Conservation (phyloP, 2,329 filamentous ascomycete species). For the Pyrenophora tritici-repentis region DNA sequence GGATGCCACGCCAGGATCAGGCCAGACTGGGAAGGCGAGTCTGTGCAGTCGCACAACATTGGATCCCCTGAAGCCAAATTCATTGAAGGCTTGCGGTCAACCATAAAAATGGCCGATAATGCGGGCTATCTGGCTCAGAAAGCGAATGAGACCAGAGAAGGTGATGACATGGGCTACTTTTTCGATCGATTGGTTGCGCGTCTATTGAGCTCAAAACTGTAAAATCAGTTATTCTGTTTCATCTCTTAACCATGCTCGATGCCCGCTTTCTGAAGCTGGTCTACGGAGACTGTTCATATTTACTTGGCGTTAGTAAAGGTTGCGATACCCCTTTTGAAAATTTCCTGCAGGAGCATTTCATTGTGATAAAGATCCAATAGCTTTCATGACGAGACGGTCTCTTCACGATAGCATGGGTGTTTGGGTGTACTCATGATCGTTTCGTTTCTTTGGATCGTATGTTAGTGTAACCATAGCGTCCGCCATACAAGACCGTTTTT, state of each 20-base stretch:
- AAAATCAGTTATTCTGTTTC: not conserved
- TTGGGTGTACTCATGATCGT: not conserved
- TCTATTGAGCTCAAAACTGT: constrained; percentile 31
- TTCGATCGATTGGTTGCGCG: constrained; percentile 47
- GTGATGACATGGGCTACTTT: constrained; percentile 43
- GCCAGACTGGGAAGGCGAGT: constrained; percentile 38
- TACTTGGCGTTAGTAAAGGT: not conserved
- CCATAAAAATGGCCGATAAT: constrained; percentile 20
- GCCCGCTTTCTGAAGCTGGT: not conserved
- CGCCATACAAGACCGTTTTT: not conserved
- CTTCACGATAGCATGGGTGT: not conserved
- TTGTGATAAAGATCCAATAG: not conserved
- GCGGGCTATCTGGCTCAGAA: constrained; percentile 32
- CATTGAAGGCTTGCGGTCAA: constrained; percentile 36
- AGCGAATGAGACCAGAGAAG: constrained; percentile 21
- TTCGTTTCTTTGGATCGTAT: not conserved
- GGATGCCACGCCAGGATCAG: constrained; percentile 39
- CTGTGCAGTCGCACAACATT: not conserved
- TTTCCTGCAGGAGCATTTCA: not conserved
- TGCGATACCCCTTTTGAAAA: constrained; percentile 7
- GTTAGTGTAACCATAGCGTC: not conserved
- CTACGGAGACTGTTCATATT: not conserved
- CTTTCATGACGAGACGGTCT: not conserved
- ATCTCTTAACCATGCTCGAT: not conserved
- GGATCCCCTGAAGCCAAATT: constrained; percentile 32